These are phyloP conservation scores for Dactylellina parvicollis DNA, from an alignment of 2,329 filamentous ascomycete genomes.

Conservation along the genomic window DNA sequence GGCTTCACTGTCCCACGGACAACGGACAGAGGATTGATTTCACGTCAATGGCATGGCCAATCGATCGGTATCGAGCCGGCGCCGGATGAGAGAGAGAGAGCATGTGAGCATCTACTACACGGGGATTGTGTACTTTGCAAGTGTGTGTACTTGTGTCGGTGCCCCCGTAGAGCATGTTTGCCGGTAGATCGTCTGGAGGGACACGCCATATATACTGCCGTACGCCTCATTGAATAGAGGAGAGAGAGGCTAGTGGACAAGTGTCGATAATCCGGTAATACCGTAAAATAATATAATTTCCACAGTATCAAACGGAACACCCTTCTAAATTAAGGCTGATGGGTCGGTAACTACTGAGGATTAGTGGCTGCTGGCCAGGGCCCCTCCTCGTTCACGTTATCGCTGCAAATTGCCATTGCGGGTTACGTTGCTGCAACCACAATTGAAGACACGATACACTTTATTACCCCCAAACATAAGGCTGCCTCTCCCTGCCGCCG, in stretches of 20 bases:
- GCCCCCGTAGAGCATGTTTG: too few relatives aligned
- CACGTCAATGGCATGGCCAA: background rate
- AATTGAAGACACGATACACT: slow-evolving; percentile 54
- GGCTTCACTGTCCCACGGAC: background rate
- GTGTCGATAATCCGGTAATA: background rate
- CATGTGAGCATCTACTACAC: too few relatives aligned
- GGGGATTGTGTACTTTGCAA: too few relatives aligned
- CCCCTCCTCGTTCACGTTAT: slow-evolving; percentile 23
- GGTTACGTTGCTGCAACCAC: slow-evolving; percentile 33
- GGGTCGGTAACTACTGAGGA: background rate
- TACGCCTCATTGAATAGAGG: background rate
- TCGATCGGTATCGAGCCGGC: too few relatives aligned
- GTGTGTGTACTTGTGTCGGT: too few relatives aligned
- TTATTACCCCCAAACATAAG: slow-evolving; percentile 10
- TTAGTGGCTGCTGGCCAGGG: background rate
- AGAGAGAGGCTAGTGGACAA: background rate
- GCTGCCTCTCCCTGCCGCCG: background rate
- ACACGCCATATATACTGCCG: background rate
- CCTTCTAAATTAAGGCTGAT: slow-evolving; percentile 46
- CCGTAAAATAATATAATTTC: slow-evolving; percentile 8
- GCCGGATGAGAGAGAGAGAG: too few relatives aligned
- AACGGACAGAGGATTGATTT: background rate
- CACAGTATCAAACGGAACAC: slow-evolving; percentile 6
- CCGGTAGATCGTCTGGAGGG: too few relatives aligned
- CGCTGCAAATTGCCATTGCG: slow-evolving; percentile 13